phyloP scores from a whole-genome alignment of 2,329 filamentous ascomycete genomes.

The Phaeosphaeria sp. region DNA sequence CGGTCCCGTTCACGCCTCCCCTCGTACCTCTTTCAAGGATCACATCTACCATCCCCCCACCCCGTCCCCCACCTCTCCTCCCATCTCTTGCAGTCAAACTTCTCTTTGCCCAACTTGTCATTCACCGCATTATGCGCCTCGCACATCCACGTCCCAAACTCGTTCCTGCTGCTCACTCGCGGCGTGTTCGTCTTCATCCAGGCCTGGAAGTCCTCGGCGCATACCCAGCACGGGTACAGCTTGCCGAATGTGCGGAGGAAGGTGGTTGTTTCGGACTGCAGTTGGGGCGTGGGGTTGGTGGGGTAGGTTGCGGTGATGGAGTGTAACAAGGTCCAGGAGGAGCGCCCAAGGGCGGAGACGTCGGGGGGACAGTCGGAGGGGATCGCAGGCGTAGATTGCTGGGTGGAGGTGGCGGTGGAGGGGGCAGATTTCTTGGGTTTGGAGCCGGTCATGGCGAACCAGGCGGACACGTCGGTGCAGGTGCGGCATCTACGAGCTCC shows the following conservation, averaged over 20 bases:
- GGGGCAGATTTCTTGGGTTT: conserved; percentile 37
- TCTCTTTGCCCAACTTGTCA: conserved; percentile 84
- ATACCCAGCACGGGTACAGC: conserved; percentile 94
- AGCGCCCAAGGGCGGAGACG: conserved; percentile 83
- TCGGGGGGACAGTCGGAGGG: conserved; percentile 84
- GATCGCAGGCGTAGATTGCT: conserved; percentile 38
- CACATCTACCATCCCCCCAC: conserved; percentile 75
- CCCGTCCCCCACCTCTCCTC: conserved; percentile 94
- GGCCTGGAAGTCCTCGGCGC: conserved; percentile 85
- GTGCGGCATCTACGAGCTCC: conserved; percentile 67
- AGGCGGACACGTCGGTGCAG: conserved; percentile 68
- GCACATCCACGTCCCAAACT: conserved; percentile 84
- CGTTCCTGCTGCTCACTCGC: conserved; percentile 61
- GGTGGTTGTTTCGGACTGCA: conserved; percentile 77
- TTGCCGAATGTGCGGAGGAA: conserved; percentile 85
- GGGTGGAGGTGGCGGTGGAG: conserved; percentile 39
- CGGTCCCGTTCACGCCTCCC: too few relatives aligned
- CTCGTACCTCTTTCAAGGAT: conserved; percentile 55
- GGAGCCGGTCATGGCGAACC: conserved; percentile 62
- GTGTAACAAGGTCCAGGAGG: conserved; percentile 93
- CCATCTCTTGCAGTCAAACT: conserved; percentile 90
- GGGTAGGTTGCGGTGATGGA: conserved; percentile 90
- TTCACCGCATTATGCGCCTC: conserved; percentile 89
- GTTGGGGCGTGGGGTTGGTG: conserved; percentile 65
- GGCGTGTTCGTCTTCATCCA: conserved; percentile 81